These are phyloP conservation scores for Spathaspora hagerdaliae DNA, from an alignment of 805 yeast genomes.

Conservation along the genomic window DNA sequence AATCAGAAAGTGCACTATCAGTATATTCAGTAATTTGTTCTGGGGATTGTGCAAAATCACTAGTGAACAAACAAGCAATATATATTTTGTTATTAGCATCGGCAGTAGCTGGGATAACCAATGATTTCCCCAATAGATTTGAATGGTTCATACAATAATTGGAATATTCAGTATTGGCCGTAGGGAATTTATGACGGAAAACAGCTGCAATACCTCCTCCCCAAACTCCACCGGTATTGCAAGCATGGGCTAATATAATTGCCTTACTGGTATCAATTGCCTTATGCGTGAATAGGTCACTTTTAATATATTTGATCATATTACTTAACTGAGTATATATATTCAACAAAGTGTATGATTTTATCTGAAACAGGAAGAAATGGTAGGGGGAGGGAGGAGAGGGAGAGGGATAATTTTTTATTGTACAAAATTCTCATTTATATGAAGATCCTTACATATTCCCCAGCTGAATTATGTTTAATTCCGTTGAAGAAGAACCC, in stretches of 20 bases:
- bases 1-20: constrained; percentile 42
- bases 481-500: constrained; percentile 25
- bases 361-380: background rate
- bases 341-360: background rate
- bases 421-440: background rate
- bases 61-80: constrained; percentile 74
- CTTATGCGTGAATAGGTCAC: constrained; percentile 49
- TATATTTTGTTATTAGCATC: constrained; percentile 22
- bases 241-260: constrained; percentile 67
- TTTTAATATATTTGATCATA: constrained; percentile 47
- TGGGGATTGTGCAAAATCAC: constrained; percentile 41
- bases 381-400: background rate
- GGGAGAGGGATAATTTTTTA: background rate
- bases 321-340: background rate
- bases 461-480: constrained; percentile 27
- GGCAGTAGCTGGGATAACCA: constrained; percentile 34
- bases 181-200: constrained; percentile 52
- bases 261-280: constrained; percentile 18
- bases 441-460: constrained; percentile 9
- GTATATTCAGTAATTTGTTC: constrained; percentile 51
- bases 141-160: constrained; percentile 33
- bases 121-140: constrained; percentile 52
- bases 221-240: constrained; percentile 78
- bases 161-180: constrained; percentile 49
- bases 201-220: constrained; percentile 78